phyloP scores from a whole-genome alignment of 805 yeast genomes.

The Ogataea chonburiensis region DNA sequence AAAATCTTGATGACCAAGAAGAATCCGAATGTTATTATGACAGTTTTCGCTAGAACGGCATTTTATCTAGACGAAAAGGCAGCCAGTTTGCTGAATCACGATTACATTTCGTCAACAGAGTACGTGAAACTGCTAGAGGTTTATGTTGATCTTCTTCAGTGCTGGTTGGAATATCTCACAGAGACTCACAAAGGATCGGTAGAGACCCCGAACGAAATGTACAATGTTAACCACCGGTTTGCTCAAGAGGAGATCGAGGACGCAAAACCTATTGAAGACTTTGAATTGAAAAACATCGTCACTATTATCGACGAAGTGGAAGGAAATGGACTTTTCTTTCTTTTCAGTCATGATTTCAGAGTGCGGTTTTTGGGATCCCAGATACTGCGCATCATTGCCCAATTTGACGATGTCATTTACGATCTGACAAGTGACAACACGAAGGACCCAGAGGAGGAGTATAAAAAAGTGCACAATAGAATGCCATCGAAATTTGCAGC shows the following conservation, averaged over 20 bases:
- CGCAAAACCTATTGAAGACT: slow-evolving; percentile 52
- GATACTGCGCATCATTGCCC: slow-evolving; percentile 74
- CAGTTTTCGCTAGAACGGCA: slow-evolving; percentile 74
- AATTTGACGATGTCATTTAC: slow-evolving; percentile 80
- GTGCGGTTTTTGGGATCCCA: slow-evolving; percentile 74
- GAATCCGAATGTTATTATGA: slow-evolving; percentile 68
- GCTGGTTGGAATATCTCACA: slow-evolving; percentile 75
- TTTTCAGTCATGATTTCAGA: slow-evolving; percentile 81
- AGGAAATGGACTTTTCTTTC: slow-evolving; percentile 89
- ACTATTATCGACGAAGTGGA: slow-evolving; percentile 93
- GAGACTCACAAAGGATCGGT: slow-evolving; percentile 29
- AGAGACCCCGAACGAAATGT: slow-evolving; percentile 35
- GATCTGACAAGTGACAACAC: slow-evolving; percentile 38
- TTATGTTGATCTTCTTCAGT: slow-evolving; percentile 74
- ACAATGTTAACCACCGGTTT: slow-evolving; percentile 35
- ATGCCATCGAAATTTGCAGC: slow-evolving; percentile 72
- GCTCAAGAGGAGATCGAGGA: slow-evolving; percentile 42
- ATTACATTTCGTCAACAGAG: slow-evolving; percentile 59
- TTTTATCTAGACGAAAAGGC: slow-evolving; percentile 76
- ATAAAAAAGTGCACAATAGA: slow-evolving; percentile 46
- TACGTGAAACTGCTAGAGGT: slow-evolving; percentile 60
- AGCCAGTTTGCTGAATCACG: slow-evolving; percentile 50
- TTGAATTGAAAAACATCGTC: slow-evolving; percentile 75
- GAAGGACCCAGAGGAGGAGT: slow-evolving; percentile 17
- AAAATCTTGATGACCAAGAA: slow-evolving; percentile 63